Base-by-base conservation (phyloP, 768 basidiomycete genomes). In the Suillus fuscotomentosus region DNA sequence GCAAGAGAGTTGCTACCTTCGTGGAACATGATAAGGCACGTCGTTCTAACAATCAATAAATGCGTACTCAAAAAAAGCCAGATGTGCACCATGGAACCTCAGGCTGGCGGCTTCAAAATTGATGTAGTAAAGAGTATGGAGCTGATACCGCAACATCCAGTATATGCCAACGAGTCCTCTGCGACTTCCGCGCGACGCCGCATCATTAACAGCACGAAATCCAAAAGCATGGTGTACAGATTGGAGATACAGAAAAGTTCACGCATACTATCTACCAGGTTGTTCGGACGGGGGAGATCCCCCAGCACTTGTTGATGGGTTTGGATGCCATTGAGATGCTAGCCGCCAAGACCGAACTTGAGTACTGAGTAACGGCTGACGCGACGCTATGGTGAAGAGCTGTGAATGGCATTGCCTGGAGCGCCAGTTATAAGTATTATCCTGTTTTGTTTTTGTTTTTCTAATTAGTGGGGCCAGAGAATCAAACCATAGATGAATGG, bases 1-100 rank as follows among this genome's bases (percentile, higher is more conserved):
- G 36, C 36, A 36, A 36, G 1, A 47, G 82, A 83, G 60, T 45
- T 83, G 48, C 70, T 72, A 20, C 80, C 79, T 1, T 69, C 14
- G 15, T 83, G 82, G 81, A 82, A 82, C 63, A 82, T 81, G 68
- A 31, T 31, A 67, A 62, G 62, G 67, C 67, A 38, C 15, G 65
- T 20, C n/a, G 9, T n/a, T 47, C 10, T 47, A 10, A 47, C 10
- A 22, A 10, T n/a, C 45, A 22, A 22, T 22, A 11, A 22, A 47
- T 22, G 10, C n/a, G n/a, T 22, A 22, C 45, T 47, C n/a, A 47
- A 47, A 11, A 47, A n/a, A 11, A 47, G 4, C 10, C 3, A n/a
- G 43, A n/a, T 20, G 8, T 47, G n/a, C 45, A 9, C 8, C 17
- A 43, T 43, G 17, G 17, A 43, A 20, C 8, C 20, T 31, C 31